Evolutionary conservation across 352 stramenopile genomes (phyloP).

Genomic region (Globisporangium parvum): DNA sequence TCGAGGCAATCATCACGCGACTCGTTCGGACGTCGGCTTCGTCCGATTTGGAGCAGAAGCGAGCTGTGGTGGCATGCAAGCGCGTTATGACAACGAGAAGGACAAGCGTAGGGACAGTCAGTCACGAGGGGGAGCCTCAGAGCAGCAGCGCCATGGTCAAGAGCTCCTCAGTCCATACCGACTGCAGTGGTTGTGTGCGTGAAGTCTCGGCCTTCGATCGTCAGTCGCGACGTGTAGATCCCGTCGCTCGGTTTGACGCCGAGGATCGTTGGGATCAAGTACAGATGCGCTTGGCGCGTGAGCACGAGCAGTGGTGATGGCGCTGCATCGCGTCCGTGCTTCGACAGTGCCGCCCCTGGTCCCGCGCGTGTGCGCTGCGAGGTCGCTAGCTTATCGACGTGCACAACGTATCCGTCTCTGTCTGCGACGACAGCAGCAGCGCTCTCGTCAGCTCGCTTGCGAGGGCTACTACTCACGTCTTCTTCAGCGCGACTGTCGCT

Average conservation of each 20-base stretch:
- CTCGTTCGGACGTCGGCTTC: conserved; percentile 26
- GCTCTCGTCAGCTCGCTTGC: conserved; percentile 2
- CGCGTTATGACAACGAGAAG: not conserved
- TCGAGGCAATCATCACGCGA: conserved; percentile 31
- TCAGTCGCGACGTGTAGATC: conserved; percentile 54
- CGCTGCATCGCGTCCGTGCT: not conserved
- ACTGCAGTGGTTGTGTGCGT: conserved; percentile 40
- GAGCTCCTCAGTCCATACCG: conserved; percentile 21
- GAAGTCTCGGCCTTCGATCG: conserved; percentile 47
- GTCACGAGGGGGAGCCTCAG: not conserved
- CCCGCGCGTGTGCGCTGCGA: not conserved
- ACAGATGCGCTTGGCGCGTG: conserved; percentile 34
- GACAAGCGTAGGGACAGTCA: not conserved
- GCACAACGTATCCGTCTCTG: conserved; percentile 12
- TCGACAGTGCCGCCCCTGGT: not conserved
- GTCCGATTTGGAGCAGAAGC: conserved; percentile 33
- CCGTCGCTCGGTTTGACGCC: conserved; percentile 43
- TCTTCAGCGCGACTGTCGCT: conserved; percentile 8
- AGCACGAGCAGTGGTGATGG: conserved; percentile 12
- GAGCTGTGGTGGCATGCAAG: conserved; percentile 14
- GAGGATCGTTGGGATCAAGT: conserved; percentile 35
- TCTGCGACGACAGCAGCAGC: conserved; percentile 4
- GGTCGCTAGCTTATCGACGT: conserved; percentile 4
- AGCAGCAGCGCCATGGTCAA: not conserved
- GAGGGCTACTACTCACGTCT: not conserved